Conservation (phyloP, 352 stramenopile genomes). For the Globisporangium megalacanthum region DNA sequence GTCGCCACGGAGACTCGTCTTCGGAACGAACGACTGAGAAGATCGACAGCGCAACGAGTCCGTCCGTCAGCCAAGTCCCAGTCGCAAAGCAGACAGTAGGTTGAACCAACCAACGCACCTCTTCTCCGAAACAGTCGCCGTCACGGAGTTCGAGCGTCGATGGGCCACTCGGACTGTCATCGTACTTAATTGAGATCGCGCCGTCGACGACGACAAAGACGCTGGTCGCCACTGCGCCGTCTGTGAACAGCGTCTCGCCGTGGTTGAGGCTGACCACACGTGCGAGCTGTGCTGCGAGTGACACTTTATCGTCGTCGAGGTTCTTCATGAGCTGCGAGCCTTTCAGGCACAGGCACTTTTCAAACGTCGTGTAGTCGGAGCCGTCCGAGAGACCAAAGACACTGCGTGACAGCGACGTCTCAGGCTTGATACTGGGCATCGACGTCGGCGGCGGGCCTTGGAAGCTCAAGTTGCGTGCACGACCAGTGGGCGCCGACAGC, state of each 20-base stretch:
- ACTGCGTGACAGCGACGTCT: constrained; percentile 11
- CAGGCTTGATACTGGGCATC: background rate
- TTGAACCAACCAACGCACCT: constrained; percentile 27
- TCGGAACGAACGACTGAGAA: constrained; percentile 64
- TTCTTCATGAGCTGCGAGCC: constrained; percentile 79
- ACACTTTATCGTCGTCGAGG: constrained; percentile 80
- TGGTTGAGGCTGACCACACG: constrained; percentile 58
- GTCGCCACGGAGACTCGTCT: constrained; percentile 35
- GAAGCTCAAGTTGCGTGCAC: constrained; percentile 39
- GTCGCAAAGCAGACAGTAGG: no score
- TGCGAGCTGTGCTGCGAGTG: constrained; percentile 63
- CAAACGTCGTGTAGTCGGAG: constrained; percentile 69
- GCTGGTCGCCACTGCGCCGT: constrained; percentile 33
- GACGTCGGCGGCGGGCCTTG: constrained; percentile 14
- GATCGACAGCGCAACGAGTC: background rate
- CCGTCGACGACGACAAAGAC: constrained; percentile 76
- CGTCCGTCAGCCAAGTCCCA: background rate
- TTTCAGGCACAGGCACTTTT: constrained; percentile 85
- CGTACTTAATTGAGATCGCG: constrained; percentile 42
- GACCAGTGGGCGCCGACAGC: constrained; percentile 24
- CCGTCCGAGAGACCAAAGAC: constrained; percentile 39
- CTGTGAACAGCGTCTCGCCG: constrained; percentile 45
- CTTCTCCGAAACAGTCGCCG: constrained; percentile 80
- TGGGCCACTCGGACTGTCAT: constrained; percentile 7
- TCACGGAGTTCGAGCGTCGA: constrained; percentile 43